A percentile compares a stretch with the other conserved stretches of the same genome.
phyloP scores from a whole-genome alignment of 306 rosid genomes.

The Hippophae tibetana region DNA sequence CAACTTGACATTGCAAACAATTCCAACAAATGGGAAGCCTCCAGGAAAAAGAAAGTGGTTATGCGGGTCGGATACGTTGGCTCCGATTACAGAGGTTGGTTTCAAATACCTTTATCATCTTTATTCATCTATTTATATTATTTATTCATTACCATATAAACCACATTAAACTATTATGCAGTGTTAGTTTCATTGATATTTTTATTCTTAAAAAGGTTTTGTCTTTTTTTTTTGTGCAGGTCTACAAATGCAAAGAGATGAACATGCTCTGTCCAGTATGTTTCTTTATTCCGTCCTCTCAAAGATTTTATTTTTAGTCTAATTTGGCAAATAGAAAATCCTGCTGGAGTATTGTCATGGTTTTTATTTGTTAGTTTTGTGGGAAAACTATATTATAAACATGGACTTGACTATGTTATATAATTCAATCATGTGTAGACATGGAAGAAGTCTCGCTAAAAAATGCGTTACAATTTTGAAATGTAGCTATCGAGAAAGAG shows the following conservation, averaged over 20 bases:
- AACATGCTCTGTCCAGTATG: slow-evolving; percentile 54
- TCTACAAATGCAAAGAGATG: slow-evolving; percentile 64
- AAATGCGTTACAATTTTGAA: slow-evolving; percentile 30
- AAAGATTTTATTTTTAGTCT: background rate
- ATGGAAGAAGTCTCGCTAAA: slow-evolving; percentile 28
- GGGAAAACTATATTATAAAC: background rate
- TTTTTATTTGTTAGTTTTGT: background rate
- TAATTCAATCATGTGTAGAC: slow-evolving; percentile 21
- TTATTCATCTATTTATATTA: background rate
- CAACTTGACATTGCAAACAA: background rate
- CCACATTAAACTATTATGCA: background rate
- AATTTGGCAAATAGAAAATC: background rate
- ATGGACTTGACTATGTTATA: slow-evolving; percentile 6
- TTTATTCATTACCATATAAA: background rate
- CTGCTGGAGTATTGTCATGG: background rate
- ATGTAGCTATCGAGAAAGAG: slow-evolving; percentile 76
- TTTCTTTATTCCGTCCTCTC: background rate
- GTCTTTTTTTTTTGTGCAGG: slow-evolving; percentile 33
- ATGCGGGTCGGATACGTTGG: slow-evolving; percentile 82
- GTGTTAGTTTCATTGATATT: background rate
- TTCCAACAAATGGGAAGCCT: slow-evolving; percentile 43
- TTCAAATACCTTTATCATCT: background rate
- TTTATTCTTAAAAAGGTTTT: background rate
- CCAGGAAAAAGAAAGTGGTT: slow-evolving; percentile 70
- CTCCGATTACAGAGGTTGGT: slow-evolving; percentile 72